Conservation (phyloP, 2,329 filamentous ascomycete genomes). For the Coniosporium tulheliwenetii region DNA sequence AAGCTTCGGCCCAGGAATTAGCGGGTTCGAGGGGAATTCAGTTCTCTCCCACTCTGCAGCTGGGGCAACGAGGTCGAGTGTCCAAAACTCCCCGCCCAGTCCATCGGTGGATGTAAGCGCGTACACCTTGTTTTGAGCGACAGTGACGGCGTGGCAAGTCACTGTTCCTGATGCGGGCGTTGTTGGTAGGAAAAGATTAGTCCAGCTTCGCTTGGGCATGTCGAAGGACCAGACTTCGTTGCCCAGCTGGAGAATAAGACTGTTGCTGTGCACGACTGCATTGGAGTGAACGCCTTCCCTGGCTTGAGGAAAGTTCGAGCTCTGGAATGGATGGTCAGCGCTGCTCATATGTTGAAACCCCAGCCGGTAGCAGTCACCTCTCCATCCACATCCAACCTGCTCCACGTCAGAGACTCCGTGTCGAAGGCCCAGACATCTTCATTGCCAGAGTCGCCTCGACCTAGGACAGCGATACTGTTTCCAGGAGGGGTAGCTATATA, state of each 20-base stretch:
- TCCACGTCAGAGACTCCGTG: constrained; percentile 1
- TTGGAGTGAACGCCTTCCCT: background rate
- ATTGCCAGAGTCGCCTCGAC: constrained; percentile 23
- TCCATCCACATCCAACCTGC: background rate
- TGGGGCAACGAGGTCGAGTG: background rate
- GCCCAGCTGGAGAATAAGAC: constrained; percentile 8
- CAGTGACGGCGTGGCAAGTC: constrained; percentile 17
- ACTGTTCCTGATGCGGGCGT: constrained; percentile 7
- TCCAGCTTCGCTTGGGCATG: constrained; percentile 11
- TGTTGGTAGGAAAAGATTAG: constrained; percentile 3
- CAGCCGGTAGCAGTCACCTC: background rate
- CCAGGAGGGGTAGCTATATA: constrained; percentile 23
- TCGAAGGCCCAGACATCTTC: constrained; percentile 25
- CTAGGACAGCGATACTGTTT: constrained; percentile 17
- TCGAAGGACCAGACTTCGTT: constrained; percentile 15
- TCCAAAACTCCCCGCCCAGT: constrained; percentile 5
- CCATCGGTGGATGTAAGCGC: constrained; percentile 14
- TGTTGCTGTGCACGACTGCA: constrained; percentile 2
- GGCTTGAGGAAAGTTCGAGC: too few species aligned
- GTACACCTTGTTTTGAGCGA: constrained; percentile 22
- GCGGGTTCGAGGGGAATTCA: constrained; percentile 25
- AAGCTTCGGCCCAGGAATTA: constrained; percentile 21
- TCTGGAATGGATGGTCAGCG: too few species aligned
- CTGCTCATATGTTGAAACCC: background rate
- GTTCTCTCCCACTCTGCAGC: constrained; percentile 20